Conservation (phyloP, 257 asterid species). For the Agastache rugosa region DNA sequence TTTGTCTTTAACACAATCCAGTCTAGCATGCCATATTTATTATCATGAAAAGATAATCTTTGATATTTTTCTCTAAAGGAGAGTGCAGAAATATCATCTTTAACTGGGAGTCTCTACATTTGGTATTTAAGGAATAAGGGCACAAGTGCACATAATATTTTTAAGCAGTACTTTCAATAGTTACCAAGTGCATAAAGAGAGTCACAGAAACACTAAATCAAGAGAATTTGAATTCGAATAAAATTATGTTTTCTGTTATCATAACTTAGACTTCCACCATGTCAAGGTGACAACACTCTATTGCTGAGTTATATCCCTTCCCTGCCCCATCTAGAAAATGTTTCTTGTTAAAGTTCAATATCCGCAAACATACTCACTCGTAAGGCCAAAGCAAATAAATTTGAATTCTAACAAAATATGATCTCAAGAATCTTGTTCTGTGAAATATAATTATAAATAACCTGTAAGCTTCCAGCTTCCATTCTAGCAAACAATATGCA, state of each 20-base stretch:
- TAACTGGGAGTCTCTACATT: too few species aligned
- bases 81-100: too few species aligned
- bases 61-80: background rate
- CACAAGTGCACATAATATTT: too few species aligned
- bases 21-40: background rate
- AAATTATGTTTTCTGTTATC: background rate
- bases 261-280: too few species aligned
- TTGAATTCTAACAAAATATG: slow-evolving; percentile 2
- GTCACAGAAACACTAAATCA: background rate
- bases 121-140: background rate
- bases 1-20: background rate
- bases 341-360: background rate
- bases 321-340: background rate
- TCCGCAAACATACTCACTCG: background rate
- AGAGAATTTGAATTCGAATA: background rate
- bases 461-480: background rate
- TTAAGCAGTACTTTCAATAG: background rate
- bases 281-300: too few species aligned
- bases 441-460: background rate
- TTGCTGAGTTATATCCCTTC: too few species aligned
- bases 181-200: background rate
- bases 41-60: background rate
- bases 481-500: too few species aligned
- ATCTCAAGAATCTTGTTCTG: slow-evolving; percentile 4
- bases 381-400: background rate